Percentiles rank a stretch among this genome's conserved stretches.
These are phyloP conservation scores for Paradendryphiella salina DNA, from an alignment of 2,329 filamentous ascomycete genomes.

Conservation along the genomic window DNA sequence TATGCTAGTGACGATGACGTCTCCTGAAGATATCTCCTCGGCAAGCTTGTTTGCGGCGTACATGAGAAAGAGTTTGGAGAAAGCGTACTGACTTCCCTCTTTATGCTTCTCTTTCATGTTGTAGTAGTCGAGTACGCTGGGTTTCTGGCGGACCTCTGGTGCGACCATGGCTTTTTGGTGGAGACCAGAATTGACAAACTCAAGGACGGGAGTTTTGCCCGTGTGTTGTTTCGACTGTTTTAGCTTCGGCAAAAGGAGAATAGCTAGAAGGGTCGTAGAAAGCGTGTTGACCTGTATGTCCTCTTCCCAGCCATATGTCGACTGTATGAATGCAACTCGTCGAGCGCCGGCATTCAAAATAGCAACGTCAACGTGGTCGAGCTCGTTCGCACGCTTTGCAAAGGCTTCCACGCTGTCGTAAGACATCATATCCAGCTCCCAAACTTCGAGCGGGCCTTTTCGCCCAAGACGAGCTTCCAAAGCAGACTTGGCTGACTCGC, in stretches of 20 bases:
- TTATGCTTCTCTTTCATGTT: slow-evolving; percentile 36
- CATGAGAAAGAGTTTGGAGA: slow-evolving; percentile 45
- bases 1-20: slow-evolving; percentile 45
- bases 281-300: slow-evolving; percentile 62
- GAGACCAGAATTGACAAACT: slow-evolving; percentile 42
- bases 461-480: slow-evolving; percentile 35
- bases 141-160: slow-evolving; percentile 21
- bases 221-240: slow-evolving; percentile 30
- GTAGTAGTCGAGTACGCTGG: slow-evolving; percentile 37
- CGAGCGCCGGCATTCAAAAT: slow-evolving; percentile 49
- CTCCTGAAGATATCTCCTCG: slow-evolving; percentile 27
- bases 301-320: slow-evolving; percentile 46
- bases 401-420: slow-evolving; percentile 43
- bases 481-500: slow-evolving; percentile 37
- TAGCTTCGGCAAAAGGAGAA: slow-evolving; percentile 54
- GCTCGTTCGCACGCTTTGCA: slow-evolving; percentile 30
- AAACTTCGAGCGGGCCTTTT: slow-evolving; percentile 40
- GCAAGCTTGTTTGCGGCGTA: slow-evolving; percentile 38
- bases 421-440: slow-evolving; percentile 45
- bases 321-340: slow-evolving; percentile 27
- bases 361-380: slow-evolving; percentile 45
- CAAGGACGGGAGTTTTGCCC: slow-evolving; percentile 34
- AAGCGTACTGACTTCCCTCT: slow-evolving; percentile 33
- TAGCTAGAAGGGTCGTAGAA: slow-evolving; percentile 58
- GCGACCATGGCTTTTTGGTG: slow-evolving; percentile 34